Conservation (phyloP, 768 basidiomycete species). For the Agaricus sinodeliciosus region DNA sequence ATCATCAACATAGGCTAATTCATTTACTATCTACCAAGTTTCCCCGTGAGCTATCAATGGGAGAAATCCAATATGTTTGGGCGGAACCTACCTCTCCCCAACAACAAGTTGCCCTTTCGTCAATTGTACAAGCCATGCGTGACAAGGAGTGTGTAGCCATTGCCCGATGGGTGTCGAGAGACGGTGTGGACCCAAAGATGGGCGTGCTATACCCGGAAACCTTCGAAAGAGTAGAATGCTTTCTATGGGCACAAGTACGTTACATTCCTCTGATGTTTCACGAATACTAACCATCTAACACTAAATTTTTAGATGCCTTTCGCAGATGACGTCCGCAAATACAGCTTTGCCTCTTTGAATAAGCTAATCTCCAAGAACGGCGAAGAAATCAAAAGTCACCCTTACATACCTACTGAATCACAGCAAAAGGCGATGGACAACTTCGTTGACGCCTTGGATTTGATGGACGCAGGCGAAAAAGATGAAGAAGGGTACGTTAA, state of each 20-base stretch:
- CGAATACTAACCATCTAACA: background rate
- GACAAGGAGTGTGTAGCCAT: conserved; percentile 66
- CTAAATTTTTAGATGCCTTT: conserved; percentile 68
- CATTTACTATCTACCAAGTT: conserved; percentile 39
- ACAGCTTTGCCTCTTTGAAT: conserved; percentile 72
- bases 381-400: conserved; percentile 65
- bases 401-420: conserved; percentile 73
- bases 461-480: conserved; percentile 69
- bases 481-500: conserved; percentile 64
- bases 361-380: conserved; percentile 71
- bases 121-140: conserved; percentile 79
- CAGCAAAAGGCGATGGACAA: conserved; percentile 80
- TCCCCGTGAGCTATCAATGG: conserved; percentile 75
- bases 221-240: conserved; percentile 66
- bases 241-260: conserved; percentile 78
- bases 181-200: conserved; percentile 78
- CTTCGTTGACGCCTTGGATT: conserved; percentile 86
- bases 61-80: conserved; percentile 84
- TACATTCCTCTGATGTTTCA: conserved; percentile 23
- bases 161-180: conserved; percentile 72
- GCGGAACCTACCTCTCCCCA: conserved; percentile 58
- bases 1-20: background rate
- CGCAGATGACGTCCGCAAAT: conserved; percentile 87
- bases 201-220: conserved; percentile 63
- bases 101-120: conserved; percentile 81